Conservation (phyloP, 2,329 filamentous ascomycete genomes). For the Plectosphaerella plurivora region DNA sequence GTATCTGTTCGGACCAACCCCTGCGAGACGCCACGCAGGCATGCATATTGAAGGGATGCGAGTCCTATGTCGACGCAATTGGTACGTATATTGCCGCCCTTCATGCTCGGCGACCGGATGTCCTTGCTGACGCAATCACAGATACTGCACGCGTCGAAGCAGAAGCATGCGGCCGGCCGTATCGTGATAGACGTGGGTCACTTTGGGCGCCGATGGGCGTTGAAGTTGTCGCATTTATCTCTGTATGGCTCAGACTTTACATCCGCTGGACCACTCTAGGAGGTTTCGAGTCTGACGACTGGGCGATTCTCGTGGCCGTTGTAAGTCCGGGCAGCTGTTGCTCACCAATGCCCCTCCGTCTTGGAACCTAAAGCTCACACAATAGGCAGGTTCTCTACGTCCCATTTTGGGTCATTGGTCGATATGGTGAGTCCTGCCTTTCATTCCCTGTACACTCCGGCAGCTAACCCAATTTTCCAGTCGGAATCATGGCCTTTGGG, state of each 20-base stretch:
- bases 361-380: no score
- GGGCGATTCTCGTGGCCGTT: constrained; percentile 28
- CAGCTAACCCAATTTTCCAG: constrained; percentile 11
- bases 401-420: constrained; percentile 23
- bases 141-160: constrained; percentile 25
- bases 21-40: constrained; percentile 13
- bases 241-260: constrained; percentile 30
- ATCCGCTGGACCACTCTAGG: constrained; percentile 25
- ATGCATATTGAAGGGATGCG: constrained; percentile 19
- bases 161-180: constrained; percentile 24
- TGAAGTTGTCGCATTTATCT: constrained; percentile 27
- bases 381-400: constrained; percentile 18
- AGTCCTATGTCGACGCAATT: constrained; percentile 15
- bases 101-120: no score
- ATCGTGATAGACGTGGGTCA: constrained; percentile 21
- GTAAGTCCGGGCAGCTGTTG: constrained; percentile 16
- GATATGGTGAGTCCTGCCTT: constrained; percentile 18
- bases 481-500: constrained; percentile 24
- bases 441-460: not conserved
- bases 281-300: constrained; percentile 31
- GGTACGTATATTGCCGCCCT: constrained; percentile 10
- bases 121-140: constrained; percentile 9
- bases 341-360: no score
- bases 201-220: constrained; percentile 28
- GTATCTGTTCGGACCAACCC: constrained; percentile 19